Evolutionary conservation across 2,329 filamentous ascomycete species (phyloP).

Genomic region (Sporothrix pallida): DNA sequence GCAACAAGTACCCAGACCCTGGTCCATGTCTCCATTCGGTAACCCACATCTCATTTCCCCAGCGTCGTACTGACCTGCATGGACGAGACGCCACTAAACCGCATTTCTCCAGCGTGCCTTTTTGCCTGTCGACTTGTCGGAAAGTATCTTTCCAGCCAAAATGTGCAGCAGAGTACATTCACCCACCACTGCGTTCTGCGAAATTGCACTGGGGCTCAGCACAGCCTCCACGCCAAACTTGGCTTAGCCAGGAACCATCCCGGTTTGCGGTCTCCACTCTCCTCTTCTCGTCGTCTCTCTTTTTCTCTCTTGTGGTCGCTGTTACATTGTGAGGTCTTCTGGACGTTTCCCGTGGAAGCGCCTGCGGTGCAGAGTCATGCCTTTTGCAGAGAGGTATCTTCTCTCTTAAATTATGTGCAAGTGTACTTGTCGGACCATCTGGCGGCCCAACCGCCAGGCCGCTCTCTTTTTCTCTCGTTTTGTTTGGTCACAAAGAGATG

Average conservation of each 20-base stretch:
- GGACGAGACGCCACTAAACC: conserved; percentile 20
- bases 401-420: background rate
- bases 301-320: too few relatives aligned
- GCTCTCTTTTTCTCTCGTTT: background rate
- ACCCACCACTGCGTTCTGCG: background rate
- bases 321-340: background rate
- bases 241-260: conserved; percentile 14
- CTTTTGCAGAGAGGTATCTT: background rate
- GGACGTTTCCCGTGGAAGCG: background rate
- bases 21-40: background rate
- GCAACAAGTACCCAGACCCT: background rate
- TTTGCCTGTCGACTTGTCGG: background rate
- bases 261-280: background rate
- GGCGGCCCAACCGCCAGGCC: background rate
- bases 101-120: background rate
- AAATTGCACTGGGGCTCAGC: conserved; percentile 30
- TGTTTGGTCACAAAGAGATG: background rate
- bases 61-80: conserved; percentile 21
- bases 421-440: background rate
- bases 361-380: background rate
- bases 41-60: conserved; percentile 31
- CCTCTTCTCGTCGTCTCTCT: background rate
- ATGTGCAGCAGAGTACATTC: background rate
- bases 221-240: conserved; percentile 17
- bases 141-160: background rate